These are phyloP conservation scores for Geotrichum australiense DNA, from an alignment of 1,139 yeast genomes.

Conservation along the genomic window DNA sequence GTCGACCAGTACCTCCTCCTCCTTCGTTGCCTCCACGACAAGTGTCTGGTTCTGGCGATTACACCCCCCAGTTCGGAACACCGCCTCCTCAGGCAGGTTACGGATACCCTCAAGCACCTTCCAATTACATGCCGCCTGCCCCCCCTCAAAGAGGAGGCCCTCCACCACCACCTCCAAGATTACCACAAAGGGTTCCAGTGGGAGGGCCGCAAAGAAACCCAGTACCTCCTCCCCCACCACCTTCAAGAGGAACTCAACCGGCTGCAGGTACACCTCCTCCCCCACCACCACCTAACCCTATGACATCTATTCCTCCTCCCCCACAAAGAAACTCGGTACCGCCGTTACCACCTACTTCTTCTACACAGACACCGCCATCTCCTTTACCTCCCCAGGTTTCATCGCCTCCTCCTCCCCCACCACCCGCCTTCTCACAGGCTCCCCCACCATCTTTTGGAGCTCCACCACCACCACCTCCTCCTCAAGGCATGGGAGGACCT, in stretches of 20 bases:
- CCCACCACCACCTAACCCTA: slow-evolving; percentile 22
- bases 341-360: slow-evolving; percentile 19
- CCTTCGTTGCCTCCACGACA: slow-evolving; percentile 16
- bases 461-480: slow-evolving; percentile 24
- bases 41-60: slow-evolving; percentile 6
- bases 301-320: slow-evolving; percentile 28
- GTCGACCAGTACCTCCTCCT: slow-evolving; percentile 16
- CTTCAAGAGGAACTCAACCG: slow-evolving; percentile 16
- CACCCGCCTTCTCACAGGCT: slow-evolving; percentile 27
- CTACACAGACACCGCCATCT: slow-evolving; percentile 15
- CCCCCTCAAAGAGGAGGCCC: slow-evolving; percentile 20
- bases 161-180: slow-evolving; percentile 25
- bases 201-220: slow-evolving; percentile 26
- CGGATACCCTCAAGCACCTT: too few species aligned
- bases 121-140: slow-evolving; percentile 17
- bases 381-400: slow-evolving; percentile 19
- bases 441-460: slow-evolving; percentile 26
- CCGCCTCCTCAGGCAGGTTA: slow-evolving; percentile 19
- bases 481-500: slow-evolving; percentile 24
- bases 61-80: slow-evolving; percentile 17
- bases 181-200: slow-evolving; percentile 15
- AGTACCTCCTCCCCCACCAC: slow-evolving; percentile 24
- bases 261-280: slow-evolving; percentile 24
- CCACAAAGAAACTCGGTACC: slow-evolving; percentile 22
- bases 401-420: slow-evolving; percentile 27